Conservation (phyloP, 192 early-diverging fungal species). For the Linnemannia zychae region DNA sequence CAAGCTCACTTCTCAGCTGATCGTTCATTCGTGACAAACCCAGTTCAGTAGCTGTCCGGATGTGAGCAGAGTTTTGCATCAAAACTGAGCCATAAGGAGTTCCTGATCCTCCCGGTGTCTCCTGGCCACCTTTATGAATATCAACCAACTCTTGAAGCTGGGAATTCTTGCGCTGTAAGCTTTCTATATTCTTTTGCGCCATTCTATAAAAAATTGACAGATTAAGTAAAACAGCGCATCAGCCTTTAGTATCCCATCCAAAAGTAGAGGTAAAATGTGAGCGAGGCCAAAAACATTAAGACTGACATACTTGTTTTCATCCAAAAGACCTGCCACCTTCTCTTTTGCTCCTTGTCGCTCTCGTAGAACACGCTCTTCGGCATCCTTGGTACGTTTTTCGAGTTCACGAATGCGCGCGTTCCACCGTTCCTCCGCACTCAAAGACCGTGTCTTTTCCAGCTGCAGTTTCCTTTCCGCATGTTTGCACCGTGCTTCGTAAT, state of each 20-base stretch:
- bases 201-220: constrained; percentile 9
- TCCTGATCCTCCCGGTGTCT: background rate
- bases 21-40: constrained; percentile 53
- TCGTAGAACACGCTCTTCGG: constrained; percentile 52
- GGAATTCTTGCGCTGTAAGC: constrained; percentile 41
- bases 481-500: constrained; percentile 48
- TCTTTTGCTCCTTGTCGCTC: constrained; percentile 60
- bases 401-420: constrained; percentile 49
- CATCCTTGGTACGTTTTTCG: constrained; percentile 45
- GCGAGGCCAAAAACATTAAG: no score
- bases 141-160: constrained; percentile 53
- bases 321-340: constrained; percentile 49
- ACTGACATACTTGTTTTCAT: constrained; percentile 48
- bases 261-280: background rate
- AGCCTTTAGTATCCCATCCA: background rate
- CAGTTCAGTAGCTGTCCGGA: constrained; percentile 30
- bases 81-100: background rate
- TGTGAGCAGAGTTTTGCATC: constrained; percentile 9
- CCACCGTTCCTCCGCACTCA: constrained; percentile 55
- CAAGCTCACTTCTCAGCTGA: constrained; percentile 50
- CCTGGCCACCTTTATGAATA: constrained; percentile 15
- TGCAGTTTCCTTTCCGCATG: constrained; percentile 46
- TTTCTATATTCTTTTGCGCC: constrained; percentile 52
- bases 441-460: constrained; percentile 35
- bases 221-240: background rate